A percentile compares a stretch with the other conserved stretches of the same genome.
phyloP scores from a whole-genome alignment of 2,329 filamentous ascomycete genomes.

The Colletotrichum sp. region DNA sequence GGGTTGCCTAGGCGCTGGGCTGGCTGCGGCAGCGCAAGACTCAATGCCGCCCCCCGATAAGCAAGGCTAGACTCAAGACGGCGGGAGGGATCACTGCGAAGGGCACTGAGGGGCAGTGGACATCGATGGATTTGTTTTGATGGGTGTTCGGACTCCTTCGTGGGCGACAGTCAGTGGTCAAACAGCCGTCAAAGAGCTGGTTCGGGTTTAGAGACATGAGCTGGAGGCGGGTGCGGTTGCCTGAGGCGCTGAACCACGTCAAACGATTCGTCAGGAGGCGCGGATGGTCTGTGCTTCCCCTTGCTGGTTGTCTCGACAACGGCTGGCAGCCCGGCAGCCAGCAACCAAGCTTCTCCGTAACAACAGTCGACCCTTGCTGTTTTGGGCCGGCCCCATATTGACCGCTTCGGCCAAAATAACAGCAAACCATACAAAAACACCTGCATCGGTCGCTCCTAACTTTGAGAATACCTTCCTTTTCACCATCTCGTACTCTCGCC shows the following conservation, averaged over 20 bases:
- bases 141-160: not conserved
- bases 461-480: constrained; percentile 19
- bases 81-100: not conserved
- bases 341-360: not conserved
- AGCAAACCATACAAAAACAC: constrained; percentile 23
- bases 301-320: constrained; percentile 20
- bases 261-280: constrained; percentile 7
- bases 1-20: constrained; percentile 11
- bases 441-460: constrained; percentile 11
- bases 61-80: not conserved
- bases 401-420: constrained; percentile 21
- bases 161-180: not conserved
- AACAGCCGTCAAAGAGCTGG: not conserved
- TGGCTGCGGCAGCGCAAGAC: not conserved
- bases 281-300: constrained; percentile 10
- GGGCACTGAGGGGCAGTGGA: not conserved
- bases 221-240: constrained; percentile 8
- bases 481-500: constrained; percentile 2
- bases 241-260: constrained; percentile 6
- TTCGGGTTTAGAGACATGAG: not conserved
- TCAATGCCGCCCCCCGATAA: not conserved
- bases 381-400: constrained; percentile 20
- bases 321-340: constrained; percentile 21
- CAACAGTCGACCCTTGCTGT: constrained; percentile 21
- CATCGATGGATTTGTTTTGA: not conserved